Evolutionary conservation across 2,329 filamentous ascomycete species (phyloP).

Genomic region (Ophiosphaerella korrae): DNA sequence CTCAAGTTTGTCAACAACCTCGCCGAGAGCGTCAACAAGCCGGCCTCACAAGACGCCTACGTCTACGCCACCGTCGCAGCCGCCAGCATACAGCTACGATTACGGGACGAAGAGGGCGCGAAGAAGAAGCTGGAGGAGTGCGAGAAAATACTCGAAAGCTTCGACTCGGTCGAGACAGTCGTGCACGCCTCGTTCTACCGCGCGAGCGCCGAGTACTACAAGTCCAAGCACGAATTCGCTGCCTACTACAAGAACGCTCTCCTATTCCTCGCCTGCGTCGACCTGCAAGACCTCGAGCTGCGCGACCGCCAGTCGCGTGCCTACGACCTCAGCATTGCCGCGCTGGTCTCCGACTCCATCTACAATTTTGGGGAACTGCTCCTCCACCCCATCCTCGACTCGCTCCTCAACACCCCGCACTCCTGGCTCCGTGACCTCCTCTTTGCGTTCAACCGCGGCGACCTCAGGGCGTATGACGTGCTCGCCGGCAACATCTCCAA

Average conservation of each 20-base stretch:
- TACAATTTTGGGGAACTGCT: constrained; percentile 99
- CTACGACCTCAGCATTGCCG: constrained; percentile 90
- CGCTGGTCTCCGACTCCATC: constrained; percentile 90
- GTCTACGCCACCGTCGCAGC: constrained; percentile 93
- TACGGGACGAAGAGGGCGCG: constrained; percentile 80
- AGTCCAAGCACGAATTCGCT: constrained; percentile 89
- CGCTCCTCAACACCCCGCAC: constrained; percentile 74
- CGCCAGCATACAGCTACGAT: constrained; percentile 81
- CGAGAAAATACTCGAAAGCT: constrained; percentile 84
- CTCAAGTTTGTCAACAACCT: constrained; percentile 83
- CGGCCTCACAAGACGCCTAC: constrained; percentile 91
- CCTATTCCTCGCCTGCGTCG: constrained; percentile 95
- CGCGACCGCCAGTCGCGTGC: constrained; percentile 81
- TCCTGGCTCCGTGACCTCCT: constrained; percentile 94
- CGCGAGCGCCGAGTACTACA: constrained; percentile 93
- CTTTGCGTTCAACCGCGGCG: constrained; percentile 96
- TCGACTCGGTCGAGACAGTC: constrained; percentile 93
- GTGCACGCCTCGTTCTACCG: constrained; percentile 97
- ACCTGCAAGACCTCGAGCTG: constrained; percentile 73
- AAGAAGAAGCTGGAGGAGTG: constrained; percentile 85
- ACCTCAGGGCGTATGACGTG: constrained; percentile 83
- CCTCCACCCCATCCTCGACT: constrained; percentile 92
- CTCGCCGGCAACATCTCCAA: constrained; percentile 80
- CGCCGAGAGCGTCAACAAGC: constrained; percentile 86
- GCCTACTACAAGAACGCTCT: constrained; percentile 97